These are phyloP conservation scores for Rhizopus sp. DNA, from an alignment of 371 early-diverging fungal species.

Conservation along the genomic window DNA sequence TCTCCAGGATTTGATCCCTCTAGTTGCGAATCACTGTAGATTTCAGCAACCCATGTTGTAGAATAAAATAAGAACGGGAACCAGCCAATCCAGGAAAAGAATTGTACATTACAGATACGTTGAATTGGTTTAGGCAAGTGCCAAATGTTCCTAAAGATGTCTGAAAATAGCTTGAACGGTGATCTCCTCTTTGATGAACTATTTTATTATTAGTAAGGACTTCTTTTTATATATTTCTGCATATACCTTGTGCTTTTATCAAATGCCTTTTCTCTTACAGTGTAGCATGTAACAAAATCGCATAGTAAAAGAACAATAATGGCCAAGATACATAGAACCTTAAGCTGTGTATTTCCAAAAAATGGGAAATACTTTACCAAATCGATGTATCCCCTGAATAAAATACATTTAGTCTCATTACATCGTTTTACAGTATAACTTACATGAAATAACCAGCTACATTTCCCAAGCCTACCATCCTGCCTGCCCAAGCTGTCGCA, in stretches of 20 bases:
- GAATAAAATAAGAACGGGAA: constrained; percentile 95
- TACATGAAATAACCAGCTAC: constrained; percentile 84
- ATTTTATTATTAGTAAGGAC: background rate
- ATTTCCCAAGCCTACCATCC: constrained; percentile 89
- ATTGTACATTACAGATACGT: constrained; percentile 83
- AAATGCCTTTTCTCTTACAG: constrained; percentile 56
- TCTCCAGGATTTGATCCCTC: constrained; percentile 23
- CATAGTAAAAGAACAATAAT: constrained; percentile 60
- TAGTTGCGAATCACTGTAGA: constrained; percentile 36
- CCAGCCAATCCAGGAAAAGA: constrained; percentile 96
- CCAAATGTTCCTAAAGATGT: constrained; percentile 46
- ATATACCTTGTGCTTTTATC: background rate
- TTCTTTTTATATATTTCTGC: background rate
- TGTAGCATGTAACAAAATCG: constrained; percentile 70
- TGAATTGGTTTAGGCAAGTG: constrained; percentile 73
- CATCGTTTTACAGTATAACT: constrained; percentile 7
- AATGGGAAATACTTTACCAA: constrained; percentile 69
- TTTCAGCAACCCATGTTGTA: constrained; percentile 79
- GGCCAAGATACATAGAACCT: constrained; percentile 79
- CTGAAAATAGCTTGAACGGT: constrained; percentile 32
- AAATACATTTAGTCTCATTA: background rate
- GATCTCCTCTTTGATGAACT: constrained; percentile 18
- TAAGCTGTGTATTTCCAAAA: constrained; percentile 81
- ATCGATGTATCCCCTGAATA: constrained; percentile 73
- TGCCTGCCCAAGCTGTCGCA: constrained; percentile 92